Evolutionary conservation across 129 eudicot species (phyloP), one percentile per base, ranked within the genome.

Genomic region (Ambrosia artemisiifolia): DNA sequence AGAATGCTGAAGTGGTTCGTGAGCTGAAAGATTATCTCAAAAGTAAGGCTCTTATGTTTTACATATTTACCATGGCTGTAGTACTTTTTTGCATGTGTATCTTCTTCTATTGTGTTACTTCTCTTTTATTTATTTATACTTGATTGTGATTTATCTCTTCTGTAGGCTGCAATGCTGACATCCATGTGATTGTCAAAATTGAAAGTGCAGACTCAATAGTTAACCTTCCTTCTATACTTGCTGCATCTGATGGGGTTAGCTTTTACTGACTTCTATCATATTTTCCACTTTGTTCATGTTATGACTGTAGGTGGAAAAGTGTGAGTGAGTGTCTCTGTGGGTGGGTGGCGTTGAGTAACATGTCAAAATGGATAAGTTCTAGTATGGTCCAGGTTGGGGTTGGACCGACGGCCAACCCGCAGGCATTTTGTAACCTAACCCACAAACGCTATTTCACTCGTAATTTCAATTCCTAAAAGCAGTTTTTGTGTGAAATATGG

Each of bases 171-270:
- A 87, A 88, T 79, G 96, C 97, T 28, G 97, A 94, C 78, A 94
- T 94, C 76, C 87, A 80, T 51, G 98, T 90, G 65, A 90, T 90
- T 61, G 91, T 81, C 7, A 94, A 94, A 82, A 94, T 94, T 55
- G 98, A 94, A 81, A 90, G 98, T 81, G 98, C 96, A 24, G 98
- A 94, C 71, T 90, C 98, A 20, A 94, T 94, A 71, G 90, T 83
- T 70, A 94, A 94, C 65, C 97, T 94, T 75, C 93, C 85, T 40
- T 90, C 97, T 40, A 94, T 94, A 71, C 79, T 94, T 48, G 80
- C 97, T 67, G 98, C 98, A 75, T 88, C 96, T 69, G 98, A 94
- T 71, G 98, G 98, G 93, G 98, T 94, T 67, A 69, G 89, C 69
- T 40, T 68, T 60, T 24, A 53, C 57, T 11, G 3, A 19, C 19